These are phyloP conservation scores for Dissophora globulifera DNA, from an alignment of 192 early-diverging fungal genomes.

Conservation along the genomic window DNA sequence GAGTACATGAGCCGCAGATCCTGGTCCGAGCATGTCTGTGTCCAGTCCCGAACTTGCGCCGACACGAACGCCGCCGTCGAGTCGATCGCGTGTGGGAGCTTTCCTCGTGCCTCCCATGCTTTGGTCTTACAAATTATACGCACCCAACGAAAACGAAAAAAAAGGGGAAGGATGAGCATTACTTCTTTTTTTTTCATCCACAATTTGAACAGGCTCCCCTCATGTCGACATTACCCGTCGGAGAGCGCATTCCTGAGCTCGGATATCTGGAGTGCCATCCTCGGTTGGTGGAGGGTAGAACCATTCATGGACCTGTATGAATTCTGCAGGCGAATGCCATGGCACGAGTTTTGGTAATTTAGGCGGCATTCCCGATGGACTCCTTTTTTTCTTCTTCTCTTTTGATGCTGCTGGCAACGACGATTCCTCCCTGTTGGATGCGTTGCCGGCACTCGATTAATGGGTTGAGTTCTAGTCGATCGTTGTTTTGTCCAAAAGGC, in stretches of 20 bases:
- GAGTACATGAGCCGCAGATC: slow-evolving; percentile 61
- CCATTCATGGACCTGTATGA: slow-evolving; percentile 49
- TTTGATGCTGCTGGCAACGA: not conserved
- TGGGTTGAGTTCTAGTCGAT: too few species aligned
- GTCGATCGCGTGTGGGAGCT: slow-evolving; percentile 75
- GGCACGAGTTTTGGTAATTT: slow-evolving; percentile 51
- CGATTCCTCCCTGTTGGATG: not conserved
- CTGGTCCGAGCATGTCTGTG: slow-evolving; percentile 46
- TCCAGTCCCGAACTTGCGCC: slow-evolving; percentile 63
- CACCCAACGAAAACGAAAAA: too few species aligned
- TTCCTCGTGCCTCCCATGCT: slow-evolving; percentile 76
- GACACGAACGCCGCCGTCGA: slow-evolving; percentile 71
- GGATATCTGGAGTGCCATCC: slow-evolving; percentile 42
- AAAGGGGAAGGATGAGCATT: not conserved
- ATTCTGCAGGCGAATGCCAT: slow-evolving; percentile 51
- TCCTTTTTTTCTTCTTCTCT: not conserved
- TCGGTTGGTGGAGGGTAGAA: slow-evolving; percentile 24
- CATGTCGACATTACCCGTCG: slow-evolving; percentile 21
- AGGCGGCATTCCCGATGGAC: slow-evolving; percentile 19
- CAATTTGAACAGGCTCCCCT: not conserved
- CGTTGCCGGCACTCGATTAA: not conserved
- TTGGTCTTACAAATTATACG: slow-evolving; percentile 67
- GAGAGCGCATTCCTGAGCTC: slow-evolving; percentile 39
- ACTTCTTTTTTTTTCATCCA: not conserved
- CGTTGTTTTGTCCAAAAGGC: too few species aligned